These are phyloP conservation scores for Thermothielavioides terrestris DNA, from an alignment of 495 filamentous ascomycete species.

Conservation along the genomic window DNA sequence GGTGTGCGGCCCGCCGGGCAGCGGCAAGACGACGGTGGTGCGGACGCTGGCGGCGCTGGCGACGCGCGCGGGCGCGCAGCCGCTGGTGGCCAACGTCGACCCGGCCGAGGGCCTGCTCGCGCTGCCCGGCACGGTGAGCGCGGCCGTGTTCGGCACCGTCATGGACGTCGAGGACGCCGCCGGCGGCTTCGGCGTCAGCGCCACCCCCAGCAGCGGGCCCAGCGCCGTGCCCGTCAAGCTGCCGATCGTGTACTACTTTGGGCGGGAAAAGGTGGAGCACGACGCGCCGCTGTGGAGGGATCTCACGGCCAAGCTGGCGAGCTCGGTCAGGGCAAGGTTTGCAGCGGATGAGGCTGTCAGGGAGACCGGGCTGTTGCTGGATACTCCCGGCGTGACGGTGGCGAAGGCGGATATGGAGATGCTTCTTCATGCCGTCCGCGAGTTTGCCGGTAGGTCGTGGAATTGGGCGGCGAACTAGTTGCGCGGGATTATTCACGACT, in stretches of 20 bases:
- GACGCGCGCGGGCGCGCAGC: slow-evolving; percentile 64
- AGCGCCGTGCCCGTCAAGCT: slow-evolving; percentile 81
- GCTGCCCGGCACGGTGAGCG: slow-evolving; percentile 77
- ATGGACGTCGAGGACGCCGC: slow-evolving; percentile 63
- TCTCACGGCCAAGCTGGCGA: slow-evolving; percentile 65
- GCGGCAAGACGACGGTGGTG: slow-evolving; percentile 77
- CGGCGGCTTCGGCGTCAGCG: slow-evolving; percentile 79
- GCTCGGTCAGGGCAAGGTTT: slow-evolving; percentile 69
- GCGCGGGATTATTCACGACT: not conserved
- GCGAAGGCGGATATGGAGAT: slow-evolving; percentile 53
- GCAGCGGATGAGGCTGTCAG: slow-evolving; percentile 66
- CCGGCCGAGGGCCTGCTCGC: slow-evolving; percentile 77
- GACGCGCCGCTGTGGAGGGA: slow-evolving; percentile 64
- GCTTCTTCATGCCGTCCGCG: slow-evolving; percentile 73
- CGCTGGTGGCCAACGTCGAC: slow-evolving; percentile 79
- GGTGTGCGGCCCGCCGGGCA: slow-evolving; percentile 70
- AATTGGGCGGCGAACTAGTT: not conserved
- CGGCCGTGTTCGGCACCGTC: slow-evolving; percentile 71
- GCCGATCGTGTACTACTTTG: slow-evolving; percentile 87
- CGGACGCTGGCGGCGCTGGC: slow-evolving; percentile 79
- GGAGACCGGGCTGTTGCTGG: slow-evolving; percentile 71
- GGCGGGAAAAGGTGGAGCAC: slow-evolving; percentile 64
- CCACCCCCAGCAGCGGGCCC: slow-evolving; percentile 81
- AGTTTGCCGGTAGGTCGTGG: slow-evolving; percentile 65
- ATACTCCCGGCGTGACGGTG: slow-evolving; percentile 64